Conservation (phyloP, 495 filamentous ascomycete species). For the Trichocladium uniseriatum region DNA sequence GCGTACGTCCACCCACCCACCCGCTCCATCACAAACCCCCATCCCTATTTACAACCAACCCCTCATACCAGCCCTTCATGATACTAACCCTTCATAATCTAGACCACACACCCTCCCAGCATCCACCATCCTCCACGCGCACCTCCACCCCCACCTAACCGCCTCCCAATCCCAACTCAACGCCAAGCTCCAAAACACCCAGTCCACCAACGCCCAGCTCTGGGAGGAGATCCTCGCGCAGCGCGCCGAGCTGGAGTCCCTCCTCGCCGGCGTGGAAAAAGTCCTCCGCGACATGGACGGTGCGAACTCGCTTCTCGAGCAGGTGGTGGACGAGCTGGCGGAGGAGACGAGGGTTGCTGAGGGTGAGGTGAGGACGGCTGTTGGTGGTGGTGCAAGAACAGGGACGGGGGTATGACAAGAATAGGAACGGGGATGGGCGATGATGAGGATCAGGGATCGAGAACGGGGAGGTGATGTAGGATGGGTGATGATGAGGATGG, state of each 20-base stretch:
- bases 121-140: constrained; percentile 53
- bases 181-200: constrained; percentile 48
- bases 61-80: not conserved
- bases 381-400: not conserved
- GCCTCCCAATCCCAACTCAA: constrained; percentile 53
- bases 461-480: too few relatives aligned
- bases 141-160: constrained; percentile 58
- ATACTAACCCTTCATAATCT: not conserved
- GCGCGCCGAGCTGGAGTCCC: constrained; percentile 59
- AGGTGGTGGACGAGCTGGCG: constrained; percentile 38
- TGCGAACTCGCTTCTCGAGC: constrained; percentile 42
- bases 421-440: not conserved
- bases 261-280: constrained; percentile 56
- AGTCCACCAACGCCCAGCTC: constrained; percentile 55
- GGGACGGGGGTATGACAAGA: not conserved
- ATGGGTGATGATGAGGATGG: too few relatives aligned
- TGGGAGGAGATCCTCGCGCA: constrained; percentile 55
- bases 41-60: not conserved
- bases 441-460: not conserved
- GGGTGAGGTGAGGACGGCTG: constrained; percentile 27
- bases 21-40: not conserved
- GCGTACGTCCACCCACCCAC: constrained; percentile 35
- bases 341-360: constrained; percentile 41
- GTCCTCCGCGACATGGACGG: constrained; percentile 62
- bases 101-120: constrained; percentile 76